Evolutionary conservation across 129 eudicot species (phyloP), one percentile per base, ranked within the genome.

Genomic region (Chrysanthemum makinoi): DNA sequence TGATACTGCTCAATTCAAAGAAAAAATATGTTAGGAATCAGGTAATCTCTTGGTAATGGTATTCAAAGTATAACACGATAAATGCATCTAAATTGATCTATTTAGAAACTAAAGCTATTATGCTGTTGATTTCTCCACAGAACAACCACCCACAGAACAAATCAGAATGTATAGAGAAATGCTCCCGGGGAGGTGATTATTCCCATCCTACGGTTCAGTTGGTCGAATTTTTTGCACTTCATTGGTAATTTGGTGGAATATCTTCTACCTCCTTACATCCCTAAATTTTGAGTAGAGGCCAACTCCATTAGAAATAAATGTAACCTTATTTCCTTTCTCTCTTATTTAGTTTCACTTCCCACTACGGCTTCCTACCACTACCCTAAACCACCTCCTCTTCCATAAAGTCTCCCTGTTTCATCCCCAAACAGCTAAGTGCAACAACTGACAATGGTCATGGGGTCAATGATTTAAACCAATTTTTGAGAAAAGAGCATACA

Each of bases 1-100:
- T 84, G 73, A 74, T 77, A 67, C 96, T 94, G 95, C 68, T 65
- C 63, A 59, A 62, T 69, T 62, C 46, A n/a, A 46, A 22, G 2
- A 72, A 65, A 35, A 48, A 2, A 52, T 33, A 48, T 15, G 39
- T 56, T 47, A 48, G 15, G 26, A 13, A 78, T 65, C 68, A 26
- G 43, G 17, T 44, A 75, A 30, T 66, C 63, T 52, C 12, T 68
- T 2, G n/a, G 49, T 26, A 44, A 46, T 9, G 44, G 53, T 44
- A 56, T 50, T 17, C 28, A 59, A 28, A 63, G 51, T 46, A 64
- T 54, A 64, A 47, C 33, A 66, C 17, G 73, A 65, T 75, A 54
- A 65, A 18, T 1, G n/a, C 10, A 49, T 35, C 64, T 30, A 3
- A 5, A 63, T 5, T 5, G 48, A n/a, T 62, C n/a, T 63, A 33